Conservation (phyloP, 1,139 yeast species). For the Pichia sp. region DNA sequence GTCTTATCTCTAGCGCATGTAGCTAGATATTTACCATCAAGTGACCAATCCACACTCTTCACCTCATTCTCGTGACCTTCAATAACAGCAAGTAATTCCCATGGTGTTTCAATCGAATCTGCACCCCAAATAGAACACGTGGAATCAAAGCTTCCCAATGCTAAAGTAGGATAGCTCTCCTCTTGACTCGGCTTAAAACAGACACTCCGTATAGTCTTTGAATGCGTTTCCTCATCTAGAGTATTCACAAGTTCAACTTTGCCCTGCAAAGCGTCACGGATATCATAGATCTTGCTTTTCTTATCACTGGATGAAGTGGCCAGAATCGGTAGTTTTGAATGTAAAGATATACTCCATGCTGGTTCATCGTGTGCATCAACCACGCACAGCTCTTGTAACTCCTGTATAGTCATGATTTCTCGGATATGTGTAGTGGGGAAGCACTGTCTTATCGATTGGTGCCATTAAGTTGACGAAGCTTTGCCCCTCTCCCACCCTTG, state of each 20-base stretch:
- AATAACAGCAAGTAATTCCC: constrained; percentile 88
- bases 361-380: constrained; percentile 9
- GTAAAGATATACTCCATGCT: constrained; percentile 67
- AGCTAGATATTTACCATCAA: constrained; percentile 68
- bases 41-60: constrained; percentile 85
- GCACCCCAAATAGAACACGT: constrained; percentile 90
- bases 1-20: constrained; percentile 95
- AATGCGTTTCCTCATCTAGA: constrained; percentile 71
- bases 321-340: constrained; percentile 57
- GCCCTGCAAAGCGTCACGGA: constrained; percentile 33
- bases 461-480: too few relatives aligned
- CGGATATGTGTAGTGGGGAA: too few relatives aligned
- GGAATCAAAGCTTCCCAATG: constrained; percentile 90
- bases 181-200: constrained; percentile 68
- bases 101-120: constrained; percentile 43
- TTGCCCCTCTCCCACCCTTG: too few relatives aligned
- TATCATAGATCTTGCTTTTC: constrained; percentile 61
- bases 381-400: too few relatives aligned
- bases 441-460: too few relatives aligned
- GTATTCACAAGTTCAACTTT: constrained; percentile 42
- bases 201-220: constrained; percentile 74
- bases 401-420: too few relatives aligned
- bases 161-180: constrained; percentile 64
- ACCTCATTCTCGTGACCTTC: constrained; percentile 99
- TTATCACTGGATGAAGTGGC: constrained; percentile 85